Conservation (phyloP, 768 basidiomycete species). For the Agaricus sinodeliciosus region DNA sequence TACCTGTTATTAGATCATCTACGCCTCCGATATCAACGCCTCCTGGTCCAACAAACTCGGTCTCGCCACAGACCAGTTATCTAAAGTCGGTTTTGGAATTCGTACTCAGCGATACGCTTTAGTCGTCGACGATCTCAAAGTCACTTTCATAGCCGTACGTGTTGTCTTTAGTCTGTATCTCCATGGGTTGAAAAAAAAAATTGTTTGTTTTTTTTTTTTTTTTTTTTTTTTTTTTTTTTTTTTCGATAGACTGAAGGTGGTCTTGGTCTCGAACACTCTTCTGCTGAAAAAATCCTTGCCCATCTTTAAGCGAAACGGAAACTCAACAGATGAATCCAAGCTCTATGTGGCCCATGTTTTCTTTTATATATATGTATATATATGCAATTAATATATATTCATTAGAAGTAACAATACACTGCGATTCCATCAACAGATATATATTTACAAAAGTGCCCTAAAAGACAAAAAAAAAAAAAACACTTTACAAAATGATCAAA, state of each 20-base stretch:
- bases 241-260: constrained; percentile 37
- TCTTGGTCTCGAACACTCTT: constrained; percentile 46
- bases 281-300: constrained; percentile 54
- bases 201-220: no score
- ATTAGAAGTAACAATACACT: no score
- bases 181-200: no score
- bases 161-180: no score
- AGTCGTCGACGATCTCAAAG: constrained; percentile 62
- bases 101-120: constrained; percentile 60
- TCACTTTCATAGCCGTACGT: constrained; percentile 57
- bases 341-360: no score
- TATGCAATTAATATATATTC: no score
- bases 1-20: constrained; percentile 39
- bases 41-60: constrained; percentile 52
- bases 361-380: no score
- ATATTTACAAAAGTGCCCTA: no score
- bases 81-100: constrained; percentile 40
- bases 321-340: not conserved
- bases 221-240: no score
- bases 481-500: not conserved
- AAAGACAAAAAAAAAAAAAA: not conserved
- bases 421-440: no score
- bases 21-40: constrained; percentile 49
- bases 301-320: constrained; percentile 22
- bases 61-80: constrained; percentile 42